Base-by-base conservation (phyloP, 2,329 filamentous ascomycete species). In the Hysterium pulicare region DNA sequence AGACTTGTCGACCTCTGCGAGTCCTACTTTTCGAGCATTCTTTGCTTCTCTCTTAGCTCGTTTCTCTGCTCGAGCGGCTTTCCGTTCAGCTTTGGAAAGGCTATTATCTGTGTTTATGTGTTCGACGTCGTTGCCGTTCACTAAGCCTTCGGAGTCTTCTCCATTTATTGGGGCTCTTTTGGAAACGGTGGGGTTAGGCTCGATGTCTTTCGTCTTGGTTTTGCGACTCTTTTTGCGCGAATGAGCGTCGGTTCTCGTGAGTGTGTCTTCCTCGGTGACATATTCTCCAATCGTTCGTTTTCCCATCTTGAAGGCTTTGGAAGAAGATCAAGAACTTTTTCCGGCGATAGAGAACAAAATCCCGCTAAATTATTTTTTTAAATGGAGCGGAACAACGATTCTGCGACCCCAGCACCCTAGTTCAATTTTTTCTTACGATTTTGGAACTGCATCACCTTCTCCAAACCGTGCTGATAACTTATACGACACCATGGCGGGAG, bases 81-180 rank as follows among this genome's bases (percentile, higher is more conserved):
- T 72, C 34, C 62, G 64, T 52, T 68, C 68, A 3, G 64, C 69
- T 51, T 71, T 71, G 3, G 65, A 64, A 7, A 61, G 51, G 37
- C 59, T 61, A 24, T 62, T 45, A 23, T 48, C 47, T n/a, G 49
- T 51, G 36, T 60, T 55, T 8, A 59, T 49, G 6, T 47, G 48
- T 20, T 49, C 50, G n/a, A 30, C n/a, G 39, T 55, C 54, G 17
- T 47, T 40, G n/a, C 49, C 56, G 24, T 49, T 52, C 11, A 41
- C 32, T 16, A 38, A 9, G 2, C 15, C 38, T 5, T 42, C 40
- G 22, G 50, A 42, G 7, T 48, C 41, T 41, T 55, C 59, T 22
- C 48, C 49, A 19, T n/a, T 10, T 15, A 11, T 26, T 3, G 5
- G 23, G n/a, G 6, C 30, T 11, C 17, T 8, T 24, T n/a, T 15